These are phyloP conservation scores for Cercospora zeina DNA, from an alignment of 2,329 filamentous ascomycete genomes.

Conservation along the genomic window DNA sequence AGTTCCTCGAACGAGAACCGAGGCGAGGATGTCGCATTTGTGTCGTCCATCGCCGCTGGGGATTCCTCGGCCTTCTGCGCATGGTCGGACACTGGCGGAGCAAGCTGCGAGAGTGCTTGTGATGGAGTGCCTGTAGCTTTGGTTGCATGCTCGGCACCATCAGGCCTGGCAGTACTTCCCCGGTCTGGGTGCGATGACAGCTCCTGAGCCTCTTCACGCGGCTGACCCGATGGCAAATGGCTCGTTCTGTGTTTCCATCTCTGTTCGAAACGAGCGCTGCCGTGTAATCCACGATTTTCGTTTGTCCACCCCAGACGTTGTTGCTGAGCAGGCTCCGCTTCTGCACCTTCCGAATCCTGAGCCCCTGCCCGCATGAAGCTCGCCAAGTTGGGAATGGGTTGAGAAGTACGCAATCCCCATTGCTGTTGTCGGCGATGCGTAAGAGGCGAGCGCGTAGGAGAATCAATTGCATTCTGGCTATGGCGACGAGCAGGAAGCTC, in stretches of 20 bases:
- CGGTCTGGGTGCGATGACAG: constrained; percentile 31
- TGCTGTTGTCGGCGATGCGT: constrained; percentile 20
- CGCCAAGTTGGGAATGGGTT: constrained; percentile 1
- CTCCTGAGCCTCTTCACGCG: constrained; percentile 20
- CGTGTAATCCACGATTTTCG: constrained; percentile 5
- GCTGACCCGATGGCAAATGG: constrained; percentile 21
- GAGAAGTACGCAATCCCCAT: constrained; percentile 18
- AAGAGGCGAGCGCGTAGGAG: neutral
- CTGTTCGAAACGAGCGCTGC: constrained; percentile 29
- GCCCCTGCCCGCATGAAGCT: constrained; percentile 5
- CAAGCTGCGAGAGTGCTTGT: constrained; percentile 33
- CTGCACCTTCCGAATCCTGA: neutral
- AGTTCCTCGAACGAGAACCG: constrained; percentile 8
- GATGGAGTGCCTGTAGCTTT: constrained; percentile 26
- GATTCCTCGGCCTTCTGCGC: neutral
- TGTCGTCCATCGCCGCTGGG: constrained; percentile 15
- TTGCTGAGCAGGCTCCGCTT: neutral
- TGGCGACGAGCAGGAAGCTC: constrained; percentile 8
- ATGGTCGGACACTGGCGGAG: constrained; percentile 19
- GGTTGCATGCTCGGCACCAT: constrained; percentile 21
- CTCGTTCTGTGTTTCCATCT: constrained; percentile 31
- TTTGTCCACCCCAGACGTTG: neutral
- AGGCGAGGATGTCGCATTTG: neutral
- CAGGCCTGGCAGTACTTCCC: constrained; percentile 35
- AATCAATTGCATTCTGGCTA: constrained; percentile 7